Evolutionary conservation across 75 land plant species (phyloP).

Genomic region (Sequoia sempervirens): DNA sequence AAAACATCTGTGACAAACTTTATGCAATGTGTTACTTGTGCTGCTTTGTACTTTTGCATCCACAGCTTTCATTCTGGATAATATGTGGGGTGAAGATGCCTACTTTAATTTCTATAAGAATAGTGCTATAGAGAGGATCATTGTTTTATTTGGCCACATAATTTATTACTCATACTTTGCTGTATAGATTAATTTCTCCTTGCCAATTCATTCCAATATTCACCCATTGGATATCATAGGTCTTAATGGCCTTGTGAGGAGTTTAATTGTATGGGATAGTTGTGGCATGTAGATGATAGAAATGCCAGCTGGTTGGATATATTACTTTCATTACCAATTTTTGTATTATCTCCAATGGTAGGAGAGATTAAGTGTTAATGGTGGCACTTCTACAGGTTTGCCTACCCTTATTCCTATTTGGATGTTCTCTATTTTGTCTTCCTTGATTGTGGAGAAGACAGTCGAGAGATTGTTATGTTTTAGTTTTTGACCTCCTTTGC

Average conservation of each 20-base stretch:
- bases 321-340: not conserved
- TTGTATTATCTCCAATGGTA: not conserved
- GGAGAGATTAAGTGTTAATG: not conserved
- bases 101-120: not conserved
- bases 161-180: not conserved
- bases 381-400: not conserved
- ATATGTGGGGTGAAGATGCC: not conserved
- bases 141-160: not conserved
- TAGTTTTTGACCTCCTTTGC: not conserved
- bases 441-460: not conserved
- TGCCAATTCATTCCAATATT: not conserved
- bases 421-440: not conserved
- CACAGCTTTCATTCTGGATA: not conserved
- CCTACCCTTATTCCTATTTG: not conserved
- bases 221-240: not conserved
- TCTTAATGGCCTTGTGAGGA: not conserved
- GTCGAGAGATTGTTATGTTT: not conserved
- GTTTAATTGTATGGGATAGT: not conserved
- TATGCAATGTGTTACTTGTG: not conserved
- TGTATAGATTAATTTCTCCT: not conserved
- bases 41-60: not conserved
- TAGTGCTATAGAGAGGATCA: not conserved
- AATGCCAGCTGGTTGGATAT: not conserved
- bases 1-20: not conserved
- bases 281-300: not conserved